These are phyloP conservation scores for Phytophthora uliginosa DNA, from an alignment of 352 stramenopile genomes.

Conservation along the genomic window DNA sequence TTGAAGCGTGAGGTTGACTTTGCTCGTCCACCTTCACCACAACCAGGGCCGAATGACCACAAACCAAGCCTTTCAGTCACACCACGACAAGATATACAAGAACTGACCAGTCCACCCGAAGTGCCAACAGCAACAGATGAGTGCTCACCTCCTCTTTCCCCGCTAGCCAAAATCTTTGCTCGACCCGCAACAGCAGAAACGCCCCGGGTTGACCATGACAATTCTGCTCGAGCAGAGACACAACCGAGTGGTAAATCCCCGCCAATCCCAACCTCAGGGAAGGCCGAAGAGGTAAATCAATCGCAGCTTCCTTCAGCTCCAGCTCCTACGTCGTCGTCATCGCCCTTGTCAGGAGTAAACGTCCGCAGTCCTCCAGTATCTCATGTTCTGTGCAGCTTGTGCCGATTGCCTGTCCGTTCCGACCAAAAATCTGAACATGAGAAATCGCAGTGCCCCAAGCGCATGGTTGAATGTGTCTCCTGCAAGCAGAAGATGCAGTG, in stretches of 20 bases:
- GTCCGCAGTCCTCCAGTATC: constrained; percentile 9
- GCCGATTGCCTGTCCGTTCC: constrained; percentile 58
- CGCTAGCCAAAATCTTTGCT: constrained; percentile 39
- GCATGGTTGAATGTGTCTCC: constrained; percentile 48
- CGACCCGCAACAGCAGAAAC: constrained; percentile 3
- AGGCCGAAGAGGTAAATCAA: neutral
- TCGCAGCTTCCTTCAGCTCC: constrained; percentile 3
- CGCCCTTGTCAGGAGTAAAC: neutral
- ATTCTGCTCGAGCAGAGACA: neutral
- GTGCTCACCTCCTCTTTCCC: constrained; percentile 15
- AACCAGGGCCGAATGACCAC: neutral
- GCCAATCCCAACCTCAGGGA: neutral
- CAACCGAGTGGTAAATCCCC: constrained; percentile 5
- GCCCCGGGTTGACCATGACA: neutral
- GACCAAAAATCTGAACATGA: constrained; percentile 68
- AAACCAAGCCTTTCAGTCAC: neutral
- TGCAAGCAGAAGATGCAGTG: constrained; percentile 57
- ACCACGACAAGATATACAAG: neutral
- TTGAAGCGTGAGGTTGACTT: constrained; percentile 1
- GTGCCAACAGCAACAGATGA: constrained; percentile 7
- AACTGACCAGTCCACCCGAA: neutral
- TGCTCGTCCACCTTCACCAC: neutral
- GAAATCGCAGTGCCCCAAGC: constrained; percentile 62
- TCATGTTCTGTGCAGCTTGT: constrained; percentile 56
- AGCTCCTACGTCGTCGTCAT: neutral